Evolutionary conservation across 257 asterid genomes (phyloP).

Genomic region (Solanum piurae): DNA sequence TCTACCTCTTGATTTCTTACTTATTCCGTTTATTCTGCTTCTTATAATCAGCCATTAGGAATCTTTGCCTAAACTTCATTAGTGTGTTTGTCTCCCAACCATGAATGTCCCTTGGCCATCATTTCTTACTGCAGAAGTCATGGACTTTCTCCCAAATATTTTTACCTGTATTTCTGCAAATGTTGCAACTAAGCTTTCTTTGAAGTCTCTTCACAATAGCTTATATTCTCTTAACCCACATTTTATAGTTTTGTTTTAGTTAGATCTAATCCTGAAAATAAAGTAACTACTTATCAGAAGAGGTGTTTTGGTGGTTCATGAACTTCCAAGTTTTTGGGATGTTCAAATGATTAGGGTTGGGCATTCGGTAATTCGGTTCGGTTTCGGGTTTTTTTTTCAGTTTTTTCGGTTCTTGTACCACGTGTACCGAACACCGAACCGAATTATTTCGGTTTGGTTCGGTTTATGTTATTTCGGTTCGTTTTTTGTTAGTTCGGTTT

Average conservation of each 20-base stretch:
- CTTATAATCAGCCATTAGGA: neutral
- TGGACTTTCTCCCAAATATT: neutral
- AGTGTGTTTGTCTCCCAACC: neutral
- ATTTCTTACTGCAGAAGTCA: neutral
- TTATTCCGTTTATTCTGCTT: neutral
- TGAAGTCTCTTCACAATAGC: neutral
- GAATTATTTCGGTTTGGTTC: no score
- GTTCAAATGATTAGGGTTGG: neutral
- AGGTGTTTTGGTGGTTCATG: neutral
- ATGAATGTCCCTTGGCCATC: neutral
- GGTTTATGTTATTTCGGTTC: no score
- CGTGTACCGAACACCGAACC: no score
- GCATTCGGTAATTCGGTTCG: no score
- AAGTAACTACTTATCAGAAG: neutral
- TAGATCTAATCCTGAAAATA: neutral
- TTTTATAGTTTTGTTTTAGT: neutral
- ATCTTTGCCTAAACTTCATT: neutral
- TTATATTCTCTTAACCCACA: neutral
- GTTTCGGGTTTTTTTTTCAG: no score
- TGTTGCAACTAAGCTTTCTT: neutral
- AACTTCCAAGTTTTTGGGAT: neutral
- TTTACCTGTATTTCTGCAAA: neutral
- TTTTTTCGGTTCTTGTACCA: no score
- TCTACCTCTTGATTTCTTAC: neutral
- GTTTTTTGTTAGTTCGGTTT: no score